Percentiles rank a stretch among this genome's conserved stretches.
phyloP scores from a whole-genome alignment of 352 stramenopile genomes.

The Blastocystis hominis region DNA sequence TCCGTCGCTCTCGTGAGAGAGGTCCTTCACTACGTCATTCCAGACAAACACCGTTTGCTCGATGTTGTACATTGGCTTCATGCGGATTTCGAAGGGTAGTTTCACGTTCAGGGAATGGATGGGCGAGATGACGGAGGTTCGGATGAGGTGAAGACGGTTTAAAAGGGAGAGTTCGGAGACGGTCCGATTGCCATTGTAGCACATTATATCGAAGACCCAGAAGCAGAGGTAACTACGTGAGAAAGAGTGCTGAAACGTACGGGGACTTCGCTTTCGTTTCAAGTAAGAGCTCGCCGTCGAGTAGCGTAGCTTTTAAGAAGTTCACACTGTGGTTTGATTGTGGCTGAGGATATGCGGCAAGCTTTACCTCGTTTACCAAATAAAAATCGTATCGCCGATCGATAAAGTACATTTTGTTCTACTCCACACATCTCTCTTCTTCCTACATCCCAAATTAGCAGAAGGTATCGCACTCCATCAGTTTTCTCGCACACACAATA shows the following conservation, averaged over 20 bases:
- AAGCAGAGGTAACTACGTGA: constrained; percentile 27
- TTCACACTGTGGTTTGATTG: background rate
- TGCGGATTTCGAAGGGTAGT: constrained; percentile 39
- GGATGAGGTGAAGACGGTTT: constrained; percentile 40
- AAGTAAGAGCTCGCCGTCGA: constrained; percentile 4
- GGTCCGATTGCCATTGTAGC: constrained; percentile 19
- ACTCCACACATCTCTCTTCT: background rate
- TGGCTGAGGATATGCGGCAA: background rate
- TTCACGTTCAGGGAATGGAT: background rate
- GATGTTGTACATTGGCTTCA: constrained; percentile 57
- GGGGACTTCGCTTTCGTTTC: constrained; percentile 9
- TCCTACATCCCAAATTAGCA: constrained; percentile 43
- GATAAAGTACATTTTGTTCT: constrained; percentile 54
- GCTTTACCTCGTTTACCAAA: background rate
- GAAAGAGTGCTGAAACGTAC: background rate
- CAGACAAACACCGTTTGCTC: constrained; percentile 49
- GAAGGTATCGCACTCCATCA: constrained; percentile 38
- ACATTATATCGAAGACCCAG: constrained; percentile 54
- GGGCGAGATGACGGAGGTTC: background rate
- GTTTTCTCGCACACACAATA: constrained; percentile 57
- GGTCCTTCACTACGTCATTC: constrained; percentile 19
- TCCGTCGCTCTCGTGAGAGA: constrained; percentile 40
- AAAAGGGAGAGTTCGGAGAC: background rate
- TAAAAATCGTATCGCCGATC: constrained; percentile 37
- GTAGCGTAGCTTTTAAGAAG: background rate